phyloP scores from a whole-genome alignment of 768 basidiomycete genomes.

The Lyophyllum shimeji region DNA sequence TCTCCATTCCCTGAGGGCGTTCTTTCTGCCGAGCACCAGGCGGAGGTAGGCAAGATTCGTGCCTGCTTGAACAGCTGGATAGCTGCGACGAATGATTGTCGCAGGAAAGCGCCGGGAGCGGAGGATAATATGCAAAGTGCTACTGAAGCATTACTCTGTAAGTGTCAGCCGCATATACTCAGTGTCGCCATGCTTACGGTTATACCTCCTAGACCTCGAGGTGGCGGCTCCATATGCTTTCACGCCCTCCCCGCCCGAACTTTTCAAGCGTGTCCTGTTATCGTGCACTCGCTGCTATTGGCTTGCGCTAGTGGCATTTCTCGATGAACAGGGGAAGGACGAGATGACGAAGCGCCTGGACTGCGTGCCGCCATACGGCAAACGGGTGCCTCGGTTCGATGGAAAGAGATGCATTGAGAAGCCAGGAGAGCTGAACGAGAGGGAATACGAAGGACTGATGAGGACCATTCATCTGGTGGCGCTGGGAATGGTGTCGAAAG shows the following conservation, averaged over 20 bases:
- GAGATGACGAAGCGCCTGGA: slow-evolving; percentile 20
- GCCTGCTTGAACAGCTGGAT: slow-evolving; percentile 20
- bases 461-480: slow-evolving; percentile 18
- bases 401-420: slow-evolving; percentile 17
- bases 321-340: slow-evolving; percentile 15
- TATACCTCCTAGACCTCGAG: slow-evolving; percentile 14
- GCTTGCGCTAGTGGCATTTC: slow-evolving; percentile 19
- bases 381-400: slow-evolving; percentile 1
- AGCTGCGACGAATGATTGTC: slow-evolving; percentile 9
- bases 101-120: slow-evolving; percentile 13
- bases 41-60: slow-evolving; percentile 17
- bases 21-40: slow-evolving; percentile 14
- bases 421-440: slow-evolving; percentile 18
- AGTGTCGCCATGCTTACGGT: too few relatives aligned
- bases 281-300: slow-evolving; percentile 24
- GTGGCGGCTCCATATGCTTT: slow-evolving; percentile 20
- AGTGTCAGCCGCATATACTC: neutral
- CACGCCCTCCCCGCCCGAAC: slow-evolving; percentile 18
- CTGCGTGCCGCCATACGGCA: slow-evolving; percentile 18
- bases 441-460: slow-evolving; percentile 27
- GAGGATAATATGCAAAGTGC: slow-evolving; percentile 12
- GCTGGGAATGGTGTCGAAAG: slow-evolving; percentile 15
- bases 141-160: slow-evolving; percentile 18
- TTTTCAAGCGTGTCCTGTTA: slow-evolving; percentile 17
- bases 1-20: slow-evolving; percentile 18